These are phyloP conservation scores for Gynochthodes officinalis DNA, from an alignment of 257 asterid genomes.

Conservation along the genomic window DNA sequence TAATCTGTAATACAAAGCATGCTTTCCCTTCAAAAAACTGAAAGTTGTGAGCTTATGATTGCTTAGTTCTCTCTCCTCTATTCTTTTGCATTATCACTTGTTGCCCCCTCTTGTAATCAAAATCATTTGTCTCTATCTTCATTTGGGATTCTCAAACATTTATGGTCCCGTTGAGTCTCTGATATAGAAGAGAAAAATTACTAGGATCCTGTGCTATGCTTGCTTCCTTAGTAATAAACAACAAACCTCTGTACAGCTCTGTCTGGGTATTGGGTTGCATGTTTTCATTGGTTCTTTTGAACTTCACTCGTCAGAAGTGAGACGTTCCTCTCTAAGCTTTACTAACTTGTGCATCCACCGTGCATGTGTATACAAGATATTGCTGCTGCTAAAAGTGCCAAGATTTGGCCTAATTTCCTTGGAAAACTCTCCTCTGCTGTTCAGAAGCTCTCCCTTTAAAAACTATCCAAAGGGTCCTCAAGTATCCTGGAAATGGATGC, in stretches of 20 bases:
- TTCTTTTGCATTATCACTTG: neutral
- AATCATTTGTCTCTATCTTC: neutral
- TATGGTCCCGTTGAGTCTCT: neutral
- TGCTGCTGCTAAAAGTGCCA: neutral
- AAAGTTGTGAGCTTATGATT: neutral
- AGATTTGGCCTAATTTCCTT: neutral
- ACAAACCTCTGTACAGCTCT: neutral
- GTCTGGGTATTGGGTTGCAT: neutral
- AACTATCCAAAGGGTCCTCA: neutral
- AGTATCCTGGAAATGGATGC: neutral
- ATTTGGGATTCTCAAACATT: no score
- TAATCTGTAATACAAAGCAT: neutral
- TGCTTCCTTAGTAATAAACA: neutral
- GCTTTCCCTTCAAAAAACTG: neutral
- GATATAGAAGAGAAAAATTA: neutral
- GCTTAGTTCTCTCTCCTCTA: neutral
- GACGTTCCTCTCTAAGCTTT: neutral
- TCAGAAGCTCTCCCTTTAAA: neutral
- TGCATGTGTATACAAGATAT: neutral
- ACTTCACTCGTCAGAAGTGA: neutral
- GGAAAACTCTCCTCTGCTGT: neutral
- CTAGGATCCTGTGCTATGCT: neutral
- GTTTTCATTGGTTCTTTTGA: neutral
- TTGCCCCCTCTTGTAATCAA: neutral
- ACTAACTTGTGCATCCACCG: neutral